A percentile compares a stretch with the other conserved stretches of the same genome.
Evolutionary conservation across 345 rosid species (phyloP).

Genomic region (Syzygium aqueum): DNA sequence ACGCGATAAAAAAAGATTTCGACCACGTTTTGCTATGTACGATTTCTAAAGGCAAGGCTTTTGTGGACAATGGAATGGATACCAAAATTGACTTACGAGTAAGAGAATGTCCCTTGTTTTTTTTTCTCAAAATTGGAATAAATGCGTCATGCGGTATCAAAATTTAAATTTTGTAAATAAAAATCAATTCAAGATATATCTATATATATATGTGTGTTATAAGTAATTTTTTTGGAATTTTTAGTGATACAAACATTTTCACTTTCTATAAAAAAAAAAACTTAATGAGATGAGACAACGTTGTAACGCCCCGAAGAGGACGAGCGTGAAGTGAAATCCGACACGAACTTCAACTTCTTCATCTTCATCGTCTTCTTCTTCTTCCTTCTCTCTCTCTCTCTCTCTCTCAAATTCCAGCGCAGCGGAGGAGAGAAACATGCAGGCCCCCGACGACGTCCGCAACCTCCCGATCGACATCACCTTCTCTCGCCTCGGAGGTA

Average conservation of each 20-base stretch:
- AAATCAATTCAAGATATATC: no score
- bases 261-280: no score
- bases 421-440: slow-evolving; percentile 15
- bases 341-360: background rate
- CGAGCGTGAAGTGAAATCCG: background rate
- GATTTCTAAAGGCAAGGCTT: background rate
- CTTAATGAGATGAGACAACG: background rate
- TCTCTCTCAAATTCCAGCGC: background rate
- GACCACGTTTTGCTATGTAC: background rate
- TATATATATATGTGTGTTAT: no score
- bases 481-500: slow-evolving; percentile 93
- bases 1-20: background rate
- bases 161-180: no score
- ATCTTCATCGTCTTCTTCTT: background rate
- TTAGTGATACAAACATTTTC: background rate
- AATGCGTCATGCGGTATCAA: background rate
- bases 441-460: slow-evolving; percentile 53
- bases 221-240: background rate
- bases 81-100: background rate
- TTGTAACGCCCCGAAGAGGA: background rate
- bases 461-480: slow-evolving; percentile 93
- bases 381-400: background rate
- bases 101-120: background rate
- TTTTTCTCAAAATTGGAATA: background rate
- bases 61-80: background rate